These are phyloP conservation scores for Lipomyces lipofer DNA, from an alignment of 805 yeast species.

Conservation along the genomic window DNA sequence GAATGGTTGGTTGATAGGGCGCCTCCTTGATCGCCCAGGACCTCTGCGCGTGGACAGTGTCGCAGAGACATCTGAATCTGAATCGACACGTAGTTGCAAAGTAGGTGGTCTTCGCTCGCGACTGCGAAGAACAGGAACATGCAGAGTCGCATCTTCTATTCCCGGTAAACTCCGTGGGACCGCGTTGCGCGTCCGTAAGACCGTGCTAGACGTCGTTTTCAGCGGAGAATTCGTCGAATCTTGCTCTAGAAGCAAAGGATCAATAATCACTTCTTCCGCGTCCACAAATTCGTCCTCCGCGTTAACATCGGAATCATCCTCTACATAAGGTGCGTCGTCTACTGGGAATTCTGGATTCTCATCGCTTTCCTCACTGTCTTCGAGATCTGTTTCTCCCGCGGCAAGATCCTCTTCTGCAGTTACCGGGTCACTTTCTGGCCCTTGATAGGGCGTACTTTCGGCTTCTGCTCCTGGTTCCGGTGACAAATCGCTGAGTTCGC, in stretches of 20 bases:
- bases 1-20: no score
- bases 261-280: neutral
- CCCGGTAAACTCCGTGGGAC: neutral
- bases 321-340: neutral
- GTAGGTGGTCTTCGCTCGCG: neutral
- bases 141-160: neutral
- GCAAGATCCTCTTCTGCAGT: no score
- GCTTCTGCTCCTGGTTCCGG: no score
- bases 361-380: neutral
- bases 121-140: neutral
- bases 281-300: constrained; percentile 1
- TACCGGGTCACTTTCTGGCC: no score
- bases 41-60: neutral
- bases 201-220: no score
- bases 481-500: no score
- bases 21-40: no score
- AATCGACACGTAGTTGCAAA: no score
- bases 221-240: no score
- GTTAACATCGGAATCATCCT: neutral
- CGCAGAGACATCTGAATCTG: neutral
- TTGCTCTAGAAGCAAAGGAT: neutral
- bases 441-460: no score
- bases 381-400: neutral
- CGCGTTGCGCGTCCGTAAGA: neutral
- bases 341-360: no score